A percentile compares a stretch with the other conserved stretches of the same genome.
These are phyloP conservation scores for Apiospora koreana DNA, from an alignment of 2,329 filamentous ascomycete genomes.

Conservation along the genomic window DNA sequence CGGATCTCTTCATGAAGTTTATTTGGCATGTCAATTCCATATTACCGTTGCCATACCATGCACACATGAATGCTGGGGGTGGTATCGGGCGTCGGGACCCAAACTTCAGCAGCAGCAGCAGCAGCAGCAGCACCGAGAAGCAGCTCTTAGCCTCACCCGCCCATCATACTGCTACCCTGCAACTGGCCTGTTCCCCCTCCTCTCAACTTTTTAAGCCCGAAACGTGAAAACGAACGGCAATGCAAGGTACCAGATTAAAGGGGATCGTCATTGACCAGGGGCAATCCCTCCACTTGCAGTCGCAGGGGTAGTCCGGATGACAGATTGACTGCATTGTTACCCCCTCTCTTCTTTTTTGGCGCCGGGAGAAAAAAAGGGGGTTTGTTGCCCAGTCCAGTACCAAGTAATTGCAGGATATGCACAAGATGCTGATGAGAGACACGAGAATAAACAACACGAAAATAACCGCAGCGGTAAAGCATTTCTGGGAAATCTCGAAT, in stretches of 20 bases:
- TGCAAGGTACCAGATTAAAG: conserved; percentile 9
- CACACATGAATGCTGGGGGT: not conserved
- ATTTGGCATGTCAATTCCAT: not conserved
- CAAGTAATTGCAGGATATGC: not conserved
- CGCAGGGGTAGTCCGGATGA: not conserved
- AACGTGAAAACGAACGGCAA: conserved; percentile 10
- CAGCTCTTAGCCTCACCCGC: conserved; percentile 2
- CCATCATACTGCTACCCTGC: no score
- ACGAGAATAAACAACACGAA: not conserved
- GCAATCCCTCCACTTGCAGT: conserved; percentile 5
- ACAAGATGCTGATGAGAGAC: not conserved
- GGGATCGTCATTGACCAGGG: not conserved
- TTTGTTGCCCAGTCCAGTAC: not conserved
- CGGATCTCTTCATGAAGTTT: not conserved
- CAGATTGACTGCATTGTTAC: conserved; percentile 7
- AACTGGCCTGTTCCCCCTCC: not conserved
- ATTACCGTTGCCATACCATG: not conserved
- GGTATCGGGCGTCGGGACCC: not conserved
- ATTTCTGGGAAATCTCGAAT: not conserved
- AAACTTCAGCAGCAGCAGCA: not conserved
- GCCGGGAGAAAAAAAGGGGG: not conserved
- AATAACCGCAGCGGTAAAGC: not conserved
- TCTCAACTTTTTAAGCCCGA: not conserved
- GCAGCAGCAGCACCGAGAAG: not conserved
- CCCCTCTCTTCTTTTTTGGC: not conserved